Base-by-base conservation (phyloP, 2,329 filamentous ascomycete species). In the Amesomyces nigricolor region DNA sequence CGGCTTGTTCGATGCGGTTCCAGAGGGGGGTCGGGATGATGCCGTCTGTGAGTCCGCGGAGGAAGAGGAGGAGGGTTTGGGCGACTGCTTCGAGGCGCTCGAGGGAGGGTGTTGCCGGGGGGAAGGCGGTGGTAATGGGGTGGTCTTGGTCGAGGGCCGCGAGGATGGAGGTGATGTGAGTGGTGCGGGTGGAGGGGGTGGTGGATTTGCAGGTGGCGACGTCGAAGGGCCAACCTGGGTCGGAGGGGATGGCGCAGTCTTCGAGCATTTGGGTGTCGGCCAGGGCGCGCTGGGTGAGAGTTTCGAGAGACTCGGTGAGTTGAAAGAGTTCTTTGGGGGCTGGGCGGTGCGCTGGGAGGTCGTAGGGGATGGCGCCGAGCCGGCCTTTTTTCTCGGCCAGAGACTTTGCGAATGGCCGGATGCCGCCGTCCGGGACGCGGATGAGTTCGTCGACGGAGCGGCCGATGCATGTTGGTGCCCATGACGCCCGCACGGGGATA, bases 381-480 rank as follows among this genome's bases (percentile, higher is more conserved):
- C 54, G 61, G 35, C 66, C 69, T 13, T 74, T 73, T 6, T 67
- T 63, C 2, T 67, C 59, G 1, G 62, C 44, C 5, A 67, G 53
- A 22, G 67, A 59, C 19, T 66, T 66, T 38, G 74, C 61, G 39
- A 85, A 78, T 7, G 68, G 73, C 17, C 90, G 76, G 55, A 88
- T 88, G 5, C 94, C 87, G 4, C 91, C 90, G 10, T 80, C 91
- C 0, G 94, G 91, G 4, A 96, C 83, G 16, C 86, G 83, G 48
- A 95, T 89, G 8, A 99, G 78, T 65, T 95, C 91, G 58, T 91
- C 87, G n/a, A 99, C 79, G 0, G 88, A 91, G 38, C 89, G 84
- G 0, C 89, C 89, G 47, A 97, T 88, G 63, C 85, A 88, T 0
- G 89, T 90, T 8, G 88, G 87, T 3, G 86, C 74, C 92, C 94